Base-by-base conservation (phyloP, 495 filamentous ascomycete species). In the Aspergillus haitiensis region DNA sequence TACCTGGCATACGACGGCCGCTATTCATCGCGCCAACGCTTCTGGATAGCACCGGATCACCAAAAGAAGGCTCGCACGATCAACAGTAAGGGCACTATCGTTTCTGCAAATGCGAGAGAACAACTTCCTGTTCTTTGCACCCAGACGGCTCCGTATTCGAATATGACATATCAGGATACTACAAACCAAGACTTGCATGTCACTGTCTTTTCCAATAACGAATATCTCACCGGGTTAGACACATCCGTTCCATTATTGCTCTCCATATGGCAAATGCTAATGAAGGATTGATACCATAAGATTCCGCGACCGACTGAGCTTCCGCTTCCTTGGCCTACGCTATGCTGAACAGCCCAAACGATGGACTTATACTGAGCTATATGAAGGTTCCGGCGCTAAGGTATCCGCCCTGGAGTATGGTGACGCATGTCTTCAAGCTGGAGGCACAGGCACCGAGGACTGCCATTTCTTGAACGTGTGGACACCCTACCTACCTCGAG, bases 401-500 rank as follows among this genome's bases (percentile, higher is more conserved):
- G 61, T 13, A 2, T 67, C 66, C 8, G 68, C 63, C 27, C 55
- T 70, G n/a, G 53, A 68, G 10, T 64, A 64, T 39, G 64, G 68
- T 5, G 59, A 63, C 0, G 36, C 40, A 9, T 70, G 68, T 33
- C 10, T 52, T 7, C 63, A 68, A 52, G 58, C 60, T 10, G 51
- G 65, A 2, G 46, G 18, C 31, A 62, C 34, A 7, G 67, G 63
- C n/a, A 55, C 68, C 21, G 68, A 71, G 56, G 69, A 71, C 51
- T 71, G 78, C 53, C 64, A 77, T 32, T 75, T 75, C 55, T 58
- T 81, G 31, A 79, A 80, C 52, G 68, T 81, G 12, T 72, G 81
- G n/a, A 81, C 83, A 10, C 71, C 75, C 16, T 76, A 76, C 55
- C 69, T 79, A 15, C 77, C 75, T 15, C 21, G 1, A 27, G 21